A percentile compares a stretch with the other conserved stretches of the same genome.
Conservation (phyloP, 768 basidiomycete genomes). For the Podaxis mareebaensis region DNA sequence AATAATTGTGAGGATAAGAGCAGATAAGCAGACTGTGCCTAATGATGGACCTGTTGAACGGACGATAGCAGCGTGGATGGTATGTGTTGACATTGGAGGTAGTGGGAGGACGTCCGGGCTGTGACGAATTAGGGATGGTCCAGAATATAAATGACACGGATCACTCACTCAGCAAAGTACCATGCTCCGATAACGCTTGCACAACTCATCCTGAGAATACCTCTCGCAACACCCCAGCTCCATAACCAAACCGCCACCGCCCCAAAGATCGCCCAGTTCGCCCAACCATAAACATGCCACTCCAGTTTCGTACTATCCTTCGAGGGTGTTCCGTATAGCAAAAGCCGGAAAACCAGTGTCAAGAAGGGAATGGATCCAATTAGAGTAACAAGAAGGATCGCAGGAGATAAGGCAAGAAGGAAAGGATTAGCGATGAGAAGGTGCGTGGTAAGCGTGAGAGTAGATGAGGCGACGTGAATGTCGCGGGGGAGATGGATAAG, state of each 20-base stretch:
- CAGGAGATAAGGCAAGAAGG: conserved; percentile 72
- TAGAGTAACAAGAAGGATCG: conserved; percentile 65
- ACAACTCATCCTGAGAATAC: conserved; percentile 71
- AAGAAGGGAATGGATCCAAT: conserved; percentile 78
- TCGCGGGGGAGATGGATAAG: conserved; percentile 70
- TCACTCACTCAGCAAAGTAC: conserved; percentile 71
- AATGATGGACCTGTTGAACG: conserved; percentile 82
- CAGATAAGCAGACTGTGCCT: conserved; percentile 76
- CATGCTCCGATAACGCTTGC: conserved; percentile 88
- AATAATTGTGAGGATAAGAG: conserved; percentile 74
- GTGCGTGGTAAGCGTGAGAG: conserved; percentile 61
- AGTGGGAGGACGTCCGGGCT: conserved; percentile 40
- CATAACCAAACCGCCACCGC: conserved; percentile 66
- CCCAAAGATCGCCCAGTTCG: conserved; percentile 47
- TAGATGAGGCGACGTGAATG: conserved; percentile 64
- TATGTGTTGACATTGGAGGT: conserved; percentile 62
- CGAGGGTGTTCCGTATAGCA: conserved; percentile 56
- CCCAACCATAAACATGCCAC: conserved; percentile 42
- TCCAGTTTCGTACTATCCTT: conserved; percentile 30
- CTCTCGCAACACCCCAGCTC: conserved; percentile 81
- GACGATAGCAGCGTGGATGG: conserved; percentile 74
- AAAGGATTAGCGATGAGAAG: conserved; percentile 74
- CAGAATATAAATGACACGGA: not conserved
- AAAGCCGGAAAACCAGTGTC: conserved; percentile 73
- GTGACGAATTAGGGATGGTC: not conserved